Evolutionary conservation across 2,329 filamentous ascomycete genomes (phyloP).

Genomic region (Pyrenophora seminiperda): DNA sequence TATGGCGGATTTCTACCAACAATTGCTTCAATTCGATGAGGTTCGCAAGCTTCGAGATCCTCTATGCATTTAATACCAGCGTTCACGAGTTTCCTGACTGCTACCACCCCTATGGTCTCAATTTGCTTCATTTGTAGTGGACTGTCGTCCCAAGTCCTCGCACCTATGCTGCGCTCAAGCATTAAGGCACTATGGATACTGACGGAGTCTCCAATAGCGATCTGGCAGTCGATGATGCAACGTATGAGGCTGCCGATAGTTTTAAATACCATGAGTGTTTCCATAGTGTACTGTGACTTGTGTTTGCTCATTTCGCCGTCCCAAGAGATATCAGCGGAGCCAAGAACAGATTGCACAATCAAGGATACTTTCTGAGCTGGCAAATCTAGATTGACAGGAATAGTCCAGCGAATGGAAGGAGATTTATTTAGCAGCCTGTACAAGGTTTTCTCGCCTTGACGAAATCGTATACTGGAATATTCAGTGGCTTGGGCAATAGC

Average conservation of each 20-base stretch:
- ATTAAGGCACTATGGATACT: constrained; percentile 73
- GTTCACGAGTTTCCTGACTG: constrained; percentile 73
- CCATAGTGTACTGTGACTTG: constrained; percentile 62
- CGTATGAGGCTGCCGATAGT: constrained; percentile 71
- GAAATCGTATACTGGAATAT: constrained; percentile 74
- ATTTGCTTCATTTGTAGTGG: constrained; percentile 83
- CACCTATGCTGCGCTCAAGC: constrained; percentile 75
- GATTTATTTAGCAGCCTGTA: constrained; percentile 76
- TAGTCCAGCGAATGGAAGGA: constrained; percentile 69
- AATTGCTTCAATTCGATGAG: constrained; percentile 75
- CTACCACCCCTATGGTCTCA: constrained; percentile 74
- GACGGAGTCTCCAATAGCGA: constrained; percentile 66
- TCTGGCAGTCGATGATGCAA: constrained; percentile 77
- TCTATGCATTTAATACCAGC: constrained; percentile 74
- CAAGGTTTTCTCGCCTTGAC: constrained; percentile 68
- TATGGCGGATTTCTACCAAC: constrained; percentile 82
- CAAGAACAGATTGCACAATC: constrained; percentile 76
- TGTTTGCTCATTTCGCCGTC: constrained; percentile 63
- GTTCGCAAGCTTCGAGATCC: constrained; percentile 68
- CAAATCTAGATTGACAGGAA: constrained; percentile 69
- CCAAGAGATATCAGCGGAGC: constrained; percentile 61
- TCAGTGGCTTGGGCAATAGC: constrained; percentile 71
- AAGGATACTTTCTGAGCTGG: constrained; percentile 77
- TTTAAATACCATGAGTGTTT: constrained; percentile 69
- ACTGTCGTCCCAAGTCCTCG: constrained; percentile 80